A percentile compares a stretch with the other conserved stretches of the same genome.
Evolutionary conservation across 2,329 filamentous ascomycete species (phyloP).

Genomic region (Trichoderma harzianum): DNA sequence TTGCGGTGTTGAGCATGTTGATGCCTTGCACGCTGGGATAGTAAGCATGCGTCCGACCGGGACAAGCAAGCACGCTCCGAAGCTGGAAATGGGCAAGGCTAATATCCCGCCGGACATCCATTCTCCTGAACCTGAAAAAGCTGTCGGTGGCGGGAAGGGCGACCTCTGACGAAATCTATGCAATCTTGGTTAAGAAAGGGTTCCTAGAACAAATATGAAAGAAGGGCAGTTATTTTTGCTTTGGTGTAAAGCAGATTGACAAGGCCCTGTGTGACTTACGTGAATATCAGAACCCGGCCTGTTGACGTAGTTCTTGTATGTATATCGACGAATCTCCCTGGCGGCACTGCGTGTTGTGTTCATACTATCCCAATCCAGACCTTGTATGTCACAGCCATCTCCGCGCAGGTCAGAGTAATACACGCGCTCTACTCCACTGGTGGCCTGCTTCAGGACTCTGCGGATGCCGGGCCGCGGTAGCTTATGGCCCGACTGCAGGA

Average conservation of each 20-base stretch:
- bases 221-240: neutral
- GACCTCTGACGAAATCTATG: conserved; percentile 18
- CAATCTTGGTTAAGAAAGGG: neutral
- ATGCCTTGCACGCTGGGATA: conserved; percentile 53
- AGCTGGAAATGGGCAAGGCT: conserved; percentile 64
- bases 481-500: conserved; percentile 12
- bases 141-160: conserved; percentile 40
- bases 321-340: conserved; percentile 43
- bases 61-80: conserved; percentile 58
- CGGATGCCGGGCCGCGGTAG: conserved; percentile 29
- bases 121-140: conserved; percentile 57
- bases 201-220: neutral
- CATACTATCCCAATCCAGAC: conserved; percentile 55
- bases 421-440: conserved; percentile 25
- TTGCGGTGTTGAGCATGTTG: conserved; percentile 50
- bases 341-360: conserved; percentile 50
- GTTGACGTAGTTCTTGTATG: conserved; percentile 59
- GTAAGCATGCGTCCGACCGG: conserved; percentile 53
- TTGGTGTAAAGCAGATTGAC: neutral
- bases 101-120: conserved; percentile 53
- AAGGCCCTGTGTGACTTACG: neutral
- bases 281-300: conserved; percentile 44
- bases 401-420: conserved; percentile 50
- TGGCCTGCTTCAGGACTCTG: conserved; percentile 33
- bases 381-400: conserved; percentile 56